phyloP scores from a whole-genome alignment of 2,329 filamentous ascomycete genomes.

The Plectosphaerella sp. region DNA sequence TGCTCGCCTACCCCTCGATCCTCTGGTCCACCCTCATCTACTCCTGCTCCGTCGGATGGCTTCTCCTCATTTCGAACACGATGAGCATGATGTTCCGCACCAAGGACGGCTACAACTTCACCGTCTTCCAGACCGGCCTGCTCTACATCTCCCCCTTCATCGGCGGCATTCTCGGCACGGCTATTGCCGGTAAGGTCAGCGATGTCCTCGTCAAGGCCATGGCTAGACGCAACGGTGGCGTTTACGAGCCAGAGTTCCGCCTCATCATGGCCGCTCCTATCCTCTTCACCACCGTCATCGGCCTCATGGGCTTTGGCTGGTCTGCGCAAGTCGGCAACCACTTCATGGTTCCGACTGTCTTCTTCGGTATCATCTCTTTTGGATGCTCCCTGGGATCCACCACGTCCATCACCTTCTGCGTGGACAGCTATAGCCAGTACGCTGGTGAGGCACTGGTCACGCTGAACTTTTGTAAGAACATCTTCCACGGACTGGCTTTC shows the following conservation, averaged over 20 bases:
- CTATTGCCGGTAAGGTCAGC: slow-evolving; percentile 81
- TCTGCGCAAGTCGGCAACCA: slow-evolving; percentile 67
- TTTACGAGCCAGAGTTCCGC: slow-evolving; percentile 83
- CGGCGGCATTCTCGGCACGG: slow-evolving; percentile 85
- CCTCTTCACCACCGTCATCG: slow-evolving; percentile 71
- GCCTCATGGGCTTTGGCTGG: slow-evolving; percentile 97
- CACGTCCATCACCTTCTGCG: slow-evolving; percentile 88
- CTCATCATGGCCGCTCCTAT: slow-evolving; percentile 85
- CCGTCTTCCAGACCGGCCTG: slow-evolving; percentile 73
- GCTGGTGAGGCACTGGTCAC: slow-evolving; percentile 93
- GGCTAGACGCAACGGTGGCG: slow-evolving; percentile 79
- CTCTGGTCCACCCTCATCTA: slow-evolving; percentile 87
- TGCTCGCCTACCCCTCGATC: slow-evolving; percentile 83
- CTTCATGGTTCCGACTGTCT: slow-evolving; percentile 90
- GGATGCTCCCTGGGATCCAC: slow-evolving; percentile 88
- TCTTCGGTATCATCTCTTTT: slow-evolving; percentile 89
- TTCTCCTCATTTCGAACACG: slow-evolving; percentile 90
- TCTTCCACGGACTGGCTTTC: slow-evolving; percentile 87
- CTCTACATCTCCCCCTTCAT: slow-evolving; percentile 89
- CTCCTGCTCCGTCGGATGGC: slow-evolving; percentile 84
- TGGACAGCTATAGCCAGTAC: slow-evolving; percentile 90
- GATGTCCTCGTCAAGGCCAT: slow-evolving; percentile 81
- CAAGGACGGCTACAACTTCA: slow-evolving; percentile 71
- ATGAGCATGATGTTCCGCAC: slow-evolving; percentile 76
- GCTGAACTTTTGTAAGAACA: slow-evolving; percentile 90